Percentiles rank a stretch among this genome's conserved stretches.
Conservation (phyloP, 495 filamentous ascomycete species). For the Penicillium diatomitis region DNA sequence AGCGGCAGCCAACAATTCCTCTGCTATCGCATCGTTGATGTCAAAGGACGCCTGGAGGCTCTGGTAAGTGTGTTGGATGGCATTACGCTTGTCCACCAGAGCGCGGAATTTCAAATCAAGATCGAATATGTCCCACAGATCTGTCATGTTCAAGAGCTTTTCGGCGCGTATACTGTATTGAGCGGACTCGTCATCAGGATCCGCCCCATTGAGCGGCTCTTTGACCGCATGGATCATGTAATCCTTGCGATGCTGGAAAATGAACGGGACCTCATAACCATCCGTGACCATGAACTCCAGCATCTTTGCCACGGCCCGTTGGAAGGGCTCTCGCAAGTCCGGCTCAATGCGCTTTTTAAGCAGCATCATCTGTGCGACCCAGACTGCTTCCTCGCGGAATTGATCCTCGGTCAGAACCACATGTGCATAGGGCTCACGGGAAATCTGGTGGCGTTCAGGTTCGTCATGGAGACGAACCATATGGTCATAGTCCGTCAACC, state of each 20-base stretch:
- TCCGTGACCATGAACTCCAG: slow-evolving; percentile 89
- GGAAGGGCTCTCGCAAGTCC: slow-evolving; percentile 72
- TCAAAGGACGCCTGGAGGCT: slow-evolving; percentile 50
- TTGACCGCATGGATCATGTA: slow-evolving; percentile 91
- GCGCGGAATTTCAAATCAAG: slow-evolving; percentile 90
- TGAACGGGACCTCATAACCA: slow-evolving; percentile 89
- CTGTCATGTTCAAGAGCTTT: slow-evolving; percentile 83
- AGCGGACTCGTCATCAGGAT: slow-evolving; percentile 52
- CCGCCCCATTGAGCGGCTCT: slow-evolving; percentile 44
- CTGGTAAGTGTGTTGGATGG: slow-evolving; percentile 67
- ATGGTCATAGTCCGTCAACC: slow-evolving; percentile 93
- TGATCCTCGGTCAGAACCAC: slow-evolving; percentile 68
- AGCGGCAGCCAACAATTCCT: slow-evolving; percentile 69
- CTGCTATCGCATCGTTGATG: slow-evolving; percentile 49
- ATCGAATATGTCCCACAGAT: slow-evolving; percentile 90
- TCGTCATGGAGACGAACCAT: slow-evolving; percentile 76
- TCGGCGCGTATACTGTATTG: slow-evolving; percentile 70
- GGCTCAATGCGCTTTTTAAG: slow-evolving; percentile 66
- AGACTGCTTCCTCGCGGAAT: slow-evolving; percentile 77
- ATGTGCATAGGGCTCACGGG: slow-evolving; percentile 76
- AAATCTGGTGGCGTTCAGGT: slow-evolving; percentile 88
- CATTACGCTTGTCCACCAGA: slow-evolving; percentile 77
- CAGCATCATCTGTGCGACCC: slow-evolving; percentile 83
- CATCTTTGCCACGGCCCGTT: slow-evolving; percentile 81
- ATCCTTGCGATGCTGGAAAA: slow-evolving; percentile 96